Conservation (phyloP, 2,329 filamentous ascomycete genomes). For the Penicillium hesseltinei region DNA sequence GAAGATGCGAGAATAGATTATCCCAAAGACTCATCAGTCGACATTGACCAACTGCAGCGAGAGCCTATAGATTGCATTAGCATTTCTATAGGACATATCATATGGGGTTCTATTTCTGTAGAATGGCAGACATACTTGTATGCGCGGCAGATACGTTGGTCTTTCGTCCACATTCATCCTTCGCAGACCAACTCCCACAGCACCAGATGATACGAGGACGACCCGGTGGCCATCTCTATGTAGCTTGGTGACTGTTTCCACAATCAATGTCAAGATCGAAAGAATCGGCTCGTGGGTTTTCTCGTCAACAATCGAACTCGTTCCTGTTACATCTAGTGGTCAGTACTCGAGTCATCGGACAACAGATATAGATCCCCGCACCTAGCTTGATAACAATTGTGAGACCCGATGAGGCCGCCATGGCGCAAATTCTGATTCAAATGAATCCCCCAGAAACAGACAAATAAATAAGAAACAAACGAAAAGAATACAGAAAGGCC, state of each 20-base stretch:
- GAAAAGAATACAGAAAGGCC: background rate
- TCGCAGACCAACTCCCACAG: slow-evolving; percentile 88
- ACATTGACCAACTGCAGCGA: slow-evolving; percentile 95
- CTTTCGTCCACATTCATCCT: slow-evolving; percentile 84
- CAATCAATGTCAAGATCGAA: slow-evolving; percentile 85
- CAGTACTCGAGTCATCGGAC: slow-evolving; percentile 13
- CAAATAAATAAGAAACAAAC: background rate
- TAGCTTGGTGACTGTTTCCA: slow-evolving; percentile 86
- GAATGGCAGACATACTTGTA: slow-evolving; percentile 59
- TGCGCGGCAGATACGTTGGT: slow-evolving; percentile 83
- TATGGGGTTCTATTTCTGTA: background rate
- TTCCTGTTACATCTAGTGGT: slow-evolving; percentile 60
- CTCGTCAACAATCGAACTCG: slow-evolving; percentile 98
- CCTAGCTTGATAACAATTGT: slow-evolving; percentile 44
- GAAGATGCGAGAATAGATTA: slow-evolving; percentile 79
- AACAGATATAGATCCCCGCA: slow-evolving; percentile 30
- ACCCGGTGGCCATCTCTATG: slow-evolving; percentile 90
- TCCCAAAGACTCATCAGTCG: slow-evolving; percentile 95
- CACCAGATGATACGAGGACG: slow-evolving; percentile 93
- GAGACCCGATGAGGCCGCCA: slow-evolving; percentile 28
- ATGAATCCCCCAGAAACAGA: background rate
- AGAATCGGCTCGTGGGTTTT: slow-evolving; percentile 89
- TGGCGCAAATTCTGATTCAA: slow-evolving; percentile 10
- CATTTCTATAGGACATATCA: background rate
- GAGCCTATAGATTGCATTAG: slow-evolving; percentile 54